Conservation (phyloP, 73 alveolate species). For the Stentor roeselii region DNA sequence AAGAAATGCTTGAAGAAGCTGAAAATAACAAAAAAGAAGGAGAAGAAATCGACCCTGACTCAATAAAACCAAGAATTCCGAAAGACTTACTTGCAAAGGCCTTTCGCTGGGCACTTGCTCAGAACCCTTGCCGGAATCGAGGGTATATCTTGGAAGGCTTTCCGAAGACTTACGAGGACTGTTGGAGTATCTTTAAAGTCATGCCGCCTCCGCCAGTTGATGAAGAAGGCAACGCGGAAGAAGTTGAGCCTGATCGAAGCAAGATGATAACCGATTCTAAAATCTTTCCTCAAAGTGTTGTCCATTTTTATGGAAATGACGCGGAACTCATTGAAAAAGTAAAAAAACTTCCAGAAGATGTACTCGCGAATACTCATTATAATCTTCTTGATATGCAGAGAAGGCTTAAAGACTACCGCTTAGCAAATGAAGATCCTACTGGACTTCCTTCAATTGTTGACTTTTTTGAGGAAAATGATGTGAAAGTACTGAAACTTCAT, state of each 20-base stretch:
- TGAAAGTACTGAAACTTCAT: constrained; percentile 51
- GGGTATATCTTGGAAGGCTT: constrained; percentile 91
- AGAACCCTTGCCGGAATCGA: constrained; percentile 82
- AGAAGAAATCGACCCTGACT: constrained; percentile 16
- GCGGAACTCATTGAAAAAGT: constrained; percentile 37
- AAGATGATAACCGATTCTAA: neutral
- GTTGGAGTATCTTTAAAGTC: constrained; percentile 59
- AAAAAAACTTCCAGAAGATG: constrained; percentile 28
- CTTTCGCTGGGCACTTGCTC: constrained; percentile 58
- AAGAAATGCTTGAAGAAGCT: constrained; percentile 10
- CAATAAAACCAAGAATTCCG: constrained; percentile 47
- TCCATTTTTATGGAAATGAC: constrained; percentile 41
- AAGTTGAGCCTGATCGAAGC: constrained; percentile 33
- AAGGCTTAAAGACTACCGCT: constrained; percentile 60
- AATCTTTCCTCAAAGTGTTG: constrained; percentile 48
- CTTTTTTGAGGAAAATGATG: constrained; percentile 60
- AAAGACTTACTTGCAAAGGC: constrained; percentile 69
- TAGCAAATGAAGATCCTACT: constrained; percentile 54
- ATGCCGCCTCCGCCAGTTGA: constrained; percentile 45
- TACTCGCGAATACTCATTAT: constrained; percentile 51
- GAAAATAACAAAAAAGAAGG: constrained; percentile 21
- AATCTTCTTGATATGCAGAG: constrained; percentile 47
- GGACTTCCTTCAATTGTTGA: constrained; percentile 69
- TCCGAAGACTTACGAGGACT: constrained; percentile 74
- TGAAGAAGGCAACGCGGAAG: constrained; percentile 46